Evolutionary conservation across 768 basidiomycete species (phyloP).

Genomic region (Ramaria sp.): DNA sequence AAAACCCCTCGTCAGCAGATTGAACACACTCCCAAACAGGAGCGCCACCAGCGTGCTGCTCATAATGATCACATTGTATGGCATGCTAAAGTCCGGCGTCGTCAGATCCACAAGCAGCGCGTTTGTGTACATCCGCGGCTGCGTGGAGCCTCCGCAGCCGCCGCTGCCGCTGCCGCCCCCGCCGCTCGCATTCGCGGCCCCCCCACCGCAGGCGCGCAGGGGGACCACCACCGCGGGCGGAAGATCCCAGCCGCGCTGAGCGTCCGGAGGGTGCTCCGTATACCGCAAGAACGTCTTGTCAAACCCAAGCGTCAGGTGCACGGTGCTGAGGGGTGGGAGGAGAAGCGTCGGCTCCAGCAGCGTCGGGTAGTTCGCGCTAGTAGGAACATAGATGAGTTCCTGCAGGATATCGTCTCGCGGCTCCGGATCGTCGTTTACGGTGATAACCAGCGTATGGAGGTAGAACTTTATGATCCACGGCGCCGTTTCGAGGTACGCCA

Average conservation of each 20-base stretch:
- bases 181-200: too few relatives aligned
- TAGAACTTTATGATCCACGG: slow-evolving; percentile 89
- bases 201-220: too few relatives aligned
- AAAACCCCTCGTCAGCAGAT: slow-evolving; percentile 73
- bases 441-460: slow-evolving; percentile 61
- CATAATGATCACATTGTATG: slow-evolving; percentile 98
- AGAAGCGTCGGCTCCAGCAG: slow-evolving; percentile 60
- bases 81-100: slow-evolving; percentile 99
- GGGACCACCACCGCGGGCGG: slow-evolving; percentile 70
- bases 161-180: too few relatives aligned
- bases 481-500: slow-evolving; percentile 81
- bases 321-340: slow-evolving; percentile 56
- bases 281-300: slow-evolving; percentile 82
- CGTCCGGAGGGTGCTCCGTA: slow-evolving; percentile 93
- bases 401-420: slow-evolving; percentile 50
- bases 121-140: slow-evolving; percentile 57
- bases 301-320: slow-evolving; percentile 62
- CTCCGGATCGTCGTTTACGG: slow-evolving; percentile 33
- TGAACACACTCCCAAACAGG: slow-evolving; percentile 89
- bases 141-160: too few relatives aligned
- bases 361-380: slow-evolving; percentile 64
- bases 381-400: slow-evolving; percentile 54
- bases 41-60: slow-evolving; percentile 84
- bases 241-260: slow-evolving; percentile 90
- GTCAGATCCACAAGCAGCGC: slow-evolving; percentile 84